These are phyloP conservation scores for Tricholoma flavovirens DNA, from an alignment of 768 basidiomycete genomes.

Conservation along the genomic window DNA sequence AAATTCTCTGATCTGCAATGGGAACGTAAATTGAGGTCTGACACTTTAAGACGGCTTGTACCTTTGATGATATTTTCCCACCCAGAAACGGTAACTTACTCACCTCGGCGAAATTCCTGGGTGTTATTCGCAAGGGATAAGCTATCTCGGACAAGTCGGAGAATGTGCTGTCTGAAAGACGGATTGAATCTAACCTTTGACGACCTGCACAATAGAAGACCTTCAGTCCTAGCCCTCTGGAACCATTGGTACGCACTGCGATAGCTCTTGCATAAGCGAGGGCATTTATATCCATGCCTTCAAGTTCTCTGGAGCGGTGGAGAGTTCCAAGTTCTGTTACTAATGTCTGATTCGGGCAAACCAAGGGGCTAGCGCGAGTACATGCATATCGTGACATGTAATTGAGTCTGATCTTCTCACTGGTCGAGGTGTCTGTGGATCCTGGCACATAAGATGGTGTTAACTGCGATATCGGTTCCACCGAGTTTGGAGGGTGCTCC, in stretches of 20 bases:
- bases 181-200: slow-evolving; percentile 37
- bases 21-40: neutral
- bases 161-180: neutral
- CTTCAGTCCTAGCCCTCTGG: slow-evolving; percentile 14
- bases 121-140: slow-evolving; percentile 41
- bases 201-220: slow-evolving; percentile 23
- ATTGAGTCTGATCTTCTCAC: slow-evolving; percentile 18
- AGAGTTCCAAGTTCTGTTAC: slow-evolving; percentile 55
- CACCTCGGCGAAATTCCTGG: slow-evolving; percentile 33
- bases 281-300: slow-evolving; percentile 62
- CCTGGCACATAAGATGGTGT: slow-evolving; percentile 1
- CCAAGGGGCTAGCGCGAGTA: slow-evolving; percentile 56
- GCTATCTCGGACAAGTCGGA: slow-evolving; percentile 27
- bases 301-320: slow-evolving; percentile 51
- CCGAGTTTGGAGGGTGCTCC: slow-evolving; percentile 36
- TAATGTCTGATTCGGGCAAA: slow-evolving; percentile 64
- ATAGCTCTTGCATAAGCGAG: slow-evolving; percentile 71
- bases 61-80: slow-evolving; percentile 47
- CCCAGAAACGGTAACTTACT: slow-evolving; percentile 43
- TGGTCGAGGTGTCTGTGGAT: slow-evolving; percentile 6
- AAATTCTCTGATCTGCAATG: slow-evolving; percentile 57
- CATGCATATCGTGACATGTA: slow-evolving; percentile 50
- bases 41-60: slow-evolving; percentile 10
- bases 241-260: slow-evolving; percentile 37
- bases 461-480: slow-evolving; percentile 10